Base-by-base conservation (phyloP, 805 yeast genomes). In the Ogataea pilisensis region DNA sequence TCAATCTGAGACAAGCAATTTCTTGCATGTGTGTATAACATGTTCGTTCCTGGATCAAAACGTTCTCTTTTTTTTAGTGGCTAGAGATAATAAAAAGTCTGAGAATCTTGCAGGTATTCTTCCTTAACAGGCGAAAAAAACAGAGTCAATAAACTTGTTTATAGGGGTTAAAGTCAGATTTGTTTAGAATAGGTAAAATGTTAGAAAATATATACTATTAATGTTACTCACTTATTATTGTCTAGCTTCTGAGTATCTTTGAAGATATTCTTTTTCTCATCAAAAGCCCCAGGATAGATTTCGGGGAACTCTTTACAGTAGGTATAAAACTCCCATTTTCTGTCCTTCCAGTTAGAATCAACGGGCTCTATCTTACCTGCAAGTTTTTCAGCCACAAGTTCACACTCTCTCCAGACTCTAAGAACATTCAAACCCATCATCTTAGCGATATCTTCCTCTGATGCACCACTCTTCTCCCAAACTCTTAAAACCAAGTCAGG, bases 381-480 rank as follows among this genome's bases (percentile, higher is more conserved):
- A 34, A 55, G 42, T 29, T 59, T 36, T 17, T 37, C 38, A 12
- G 69, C 46, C 36, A 62, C 48, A 16, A 39, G 35, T 49, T 70
- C 77, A 43, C 58, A 58, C 25, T 58, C 65, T 38, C 60, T 64
- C 78, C 77, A 73, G 1, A 69, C 76, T 40, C 77, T 59, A 32
- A 70, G 42, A 5, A 69, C 63, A 47, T 72, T 72, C 29, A 64
- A 51, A 0, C 77, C 76, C 70, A 70, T 69, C 12, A 72, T 45
- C 42, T 62, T 63, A 4, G 59, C 35, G 19, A 72, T 65, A 31
- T 73, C 64, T n/a, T 66, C 71, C 27, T 69, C 72, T 2, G 69
- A 53, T 2, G 77, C 76, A 9, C 63, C 64, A 3, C 53, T 37
- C 8, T 42, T 46, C 33, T 50, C 51, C 52, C 57, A 52, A 24